A percentile compares a stretch with the other conserved stretches of the same genome.
Evolutionary conservation across 768 basidiomycete species (phyloP).

Genomic region (Imleria badia): DNA sequence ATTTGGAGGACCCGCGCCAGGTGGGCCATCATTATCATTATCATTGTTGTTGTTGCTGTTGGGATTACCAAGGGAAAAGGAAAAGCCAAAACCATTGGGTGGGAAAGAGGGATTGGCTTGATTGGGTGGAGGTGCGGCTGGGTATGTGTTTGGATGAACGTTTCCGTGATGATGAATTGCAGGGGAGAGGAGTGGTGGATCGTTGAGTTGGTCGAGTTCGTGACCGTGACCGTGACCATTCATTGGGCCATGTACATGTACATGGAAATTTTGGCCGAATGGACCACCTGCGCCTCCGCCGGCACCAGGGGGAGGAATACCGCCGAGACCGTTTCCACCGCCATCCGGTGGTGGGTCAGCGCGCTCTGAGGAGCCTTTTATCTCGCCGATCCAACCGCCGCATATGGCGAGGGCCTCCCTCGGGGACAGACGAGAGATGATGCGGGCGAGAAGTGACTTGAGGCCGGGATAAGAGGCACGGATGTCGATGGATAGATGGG

Average conservation of each 20-base stretch:
- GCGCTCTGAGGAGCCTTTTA: constrained; percentile 25
- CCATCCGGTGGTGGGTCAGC: background rate
- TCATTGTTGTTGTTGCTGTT: background rate
- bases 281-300: background rate
- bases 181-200: constrained; percentile 18
- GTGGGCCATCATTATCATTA: background rate
- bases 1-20: constrained; percentile 1
- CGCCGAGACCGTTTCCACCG: background rate
- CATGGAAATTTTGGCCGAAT: constrained; percentile 6
- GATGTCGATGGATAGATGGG: constrained; percentile 53
- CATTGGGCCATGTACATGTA: constrained; percentile 2
- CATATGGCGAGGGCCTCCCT: constrained; percentile 31
- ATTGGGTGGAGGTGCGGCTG: background rate
- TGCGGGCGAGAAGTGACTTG: constrained; percentile 14
- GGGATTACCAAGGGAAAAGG: constrained; percentile 4
- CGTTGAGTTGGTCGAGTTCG: constrained; percentile 1
- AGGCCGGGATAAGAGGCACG: constrained; percentile 32
- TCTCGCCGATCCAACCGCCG: constrained; percentile 35
- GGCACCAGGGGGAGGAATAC: background rate
- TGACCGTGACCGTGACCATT: background rate
- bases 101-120: background rate
- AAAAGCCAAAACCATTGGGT: constrained; percentile 7
- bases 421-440: constrained; percentile 28
- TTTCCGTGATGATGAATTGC: constrained; percentile 1
- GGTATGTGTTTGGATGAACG: background rate